A percentile compares a stretch with the other conserved stretches of the same genome.
phyloP scores from a whole-genome alignment of 352 stramenopile genomes.

The Globisporangium cystogenes region DNA sequence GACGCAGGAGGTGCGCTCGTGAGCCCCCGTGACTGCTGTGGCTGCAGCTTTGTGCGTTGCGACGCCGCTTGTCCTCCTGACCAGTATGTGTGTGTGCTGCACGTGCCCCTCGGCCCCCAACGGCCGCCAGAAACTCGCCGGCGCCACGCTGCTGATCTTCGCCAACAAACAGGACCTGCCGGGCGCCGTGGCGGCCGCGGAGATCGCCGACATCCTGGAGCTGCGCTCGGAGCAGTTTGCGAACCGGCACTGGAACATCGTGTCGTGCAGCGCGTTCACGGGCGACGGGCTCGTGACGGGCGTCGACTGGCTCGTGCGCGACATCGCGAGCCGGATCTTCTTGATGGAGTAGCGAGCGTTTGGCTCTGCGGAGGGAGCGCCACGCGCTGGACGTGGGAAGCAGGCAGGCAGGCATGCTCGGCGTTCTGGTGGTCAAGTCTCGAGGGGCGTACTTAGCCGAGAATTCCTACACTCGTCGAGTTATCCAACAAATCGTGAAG shows the following conservation, averaged over 20 bases:
- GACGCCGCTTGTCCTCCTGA: too few species aligned
- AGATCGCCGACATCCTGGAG: constrained; percentile 87
- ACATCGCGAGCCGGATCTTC: constrained; percentile 96
- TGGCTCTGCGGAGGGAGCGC: too few species aligned
- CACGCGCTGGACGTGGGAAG: too few species aligned
- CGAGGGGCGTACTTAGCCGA: too few species aligned
- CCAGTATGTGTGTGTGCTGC: too few species aligned
- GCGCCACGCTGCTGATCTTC: constrained; percentile 98
- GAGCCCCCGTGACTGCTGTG: too few species aligned
- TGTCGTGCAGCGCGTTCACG: constrained; percentile 97
- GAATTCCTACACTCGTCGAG: too few species aligned
- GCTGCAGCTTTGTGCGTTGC: constrained; percentile 3
- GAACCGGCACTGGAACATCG: constrained; percentile 84
- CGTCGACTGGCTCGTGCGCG: constrained; percentile 97
- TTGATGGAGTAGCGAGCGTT: constrained; percentile 38
- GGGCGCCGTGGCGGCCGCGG: neutral
- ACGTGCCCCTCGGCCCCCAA: too few species aligned
- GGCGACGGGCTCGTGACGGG: constrained; percentile 93
- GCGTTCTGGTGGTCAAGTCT: too few species aligned
- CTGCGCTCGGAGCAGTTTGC: constrained; percentile 79
- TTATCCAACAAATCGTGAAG: too few species aligned
- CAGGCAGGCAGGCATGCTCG: too few species aligned
- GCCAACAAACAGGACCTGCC: constrained; percentile 98
- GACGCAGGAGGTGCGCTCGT: constrained; percentile 65
- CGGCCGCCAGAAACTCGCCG: constrained; percentile 90